Evolutionary conservation across 2,329 filamentous ascomycete genomes (phyloP), one percentile per base, ranked within the genome.

Genomic region (Orbilia brochopaga): DNA sequence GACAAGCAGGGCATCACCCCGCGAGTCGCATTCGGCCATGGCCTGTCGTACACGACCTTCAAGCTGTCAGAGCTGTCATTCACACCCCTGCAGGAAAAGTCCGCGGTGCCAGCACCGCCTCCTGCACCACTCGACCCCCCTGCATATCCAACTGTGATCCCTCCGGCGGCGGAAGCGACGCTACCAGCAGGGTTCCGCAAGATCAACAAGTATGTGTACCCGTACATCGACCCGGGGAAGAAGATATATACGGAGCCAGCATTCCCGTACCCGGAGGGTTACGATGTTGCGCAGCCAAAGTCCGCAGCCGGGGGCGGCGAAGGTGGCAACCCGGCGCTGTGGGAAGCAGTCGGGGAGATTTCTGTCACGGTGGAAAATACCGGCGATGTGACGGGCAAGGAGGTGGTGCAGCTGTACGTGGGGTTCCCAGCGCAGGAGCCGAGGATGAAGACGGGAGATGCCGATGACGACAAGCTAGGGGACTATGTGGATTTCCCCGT

Each of bases 31-130:
- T 89, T 88, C 74, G 87, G 87, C 62, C 83, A 87, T 77, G 87
- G 87, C 3, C 81, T 88, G 10, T 86, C 87, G 10, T 90, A 90
- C 80, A 90, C 89, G 1, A 86, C 83, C 23, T 91, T 90, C 51
- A 64, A 79, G 77, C 80, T 37, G 83, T 85, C 76, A 82, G 83
- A 81, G 52, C 81, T 84, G 6, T 81, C 80, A 17, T 81, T 89
- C 70, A 80, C 79, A 1, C 74, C 80, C 5, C 80, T 83, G 10
- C 30, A 59, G 19, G 75, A 82, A 23, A 73, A 87, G n/a, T 80
- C 80, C 51, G 79, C 80, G 13, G 76, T 82, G 32, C 86, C 87
- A 1, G 83, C 86, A 0, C 60, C 60, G 11, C 60, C 60, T 23
- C 78, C 83, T 8, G 40, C 40, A 23, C 8, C 51, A 4, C 30